Conservation (phyloP, 1,284 basidiomycete genomes). For the Trametes sp. region DNA sequence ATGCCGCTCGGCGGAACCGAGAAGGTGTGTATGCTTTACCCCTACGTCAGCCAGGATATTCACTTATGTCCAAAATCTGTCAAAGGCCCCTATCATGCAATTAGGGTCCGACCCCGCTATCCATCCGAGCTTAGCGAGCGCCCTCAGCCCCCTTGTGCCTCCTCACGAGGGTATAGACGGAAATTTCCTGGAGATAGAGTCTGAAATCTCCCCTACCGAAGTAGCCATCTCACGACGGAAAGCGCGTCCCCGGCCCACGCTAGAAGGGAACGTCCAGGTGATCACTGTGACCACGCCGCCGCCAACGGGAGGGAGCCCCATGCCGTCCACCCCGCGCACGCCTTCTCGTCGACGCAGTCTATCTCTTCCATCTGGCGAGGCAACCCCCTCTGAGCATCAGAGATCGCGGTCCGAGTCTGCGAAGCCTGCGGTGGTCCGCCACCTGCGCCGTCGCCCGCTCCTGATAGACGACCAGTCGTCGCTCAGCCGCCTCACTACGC, state of each 20-base stretch:
- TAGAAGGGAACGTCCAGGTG: conserved; percentile 18
- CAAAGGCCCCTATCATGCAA: conserved; percentile 29
- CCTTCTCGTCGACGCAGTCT: conserved; percentile 29
- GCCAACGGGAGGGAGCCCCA: conserved; percentile 21
- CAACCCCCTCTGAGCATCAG: conserved; percentile 25
- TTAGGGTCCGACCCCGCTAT: conserved; percentile 16
- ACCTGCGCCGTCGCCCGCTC: conserved; percentile 46
- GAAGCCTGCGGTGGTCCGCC: conserved; percentile 32
- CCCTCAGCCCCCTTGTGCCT: conserved; percentile 34
- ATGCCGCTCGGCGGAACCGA: conserved; percentile 31
- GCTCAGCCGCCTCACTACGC: conserved; percentile 47
- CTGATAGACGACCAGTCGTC: conserved; percentile 52
- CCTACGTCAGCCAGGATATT: no score
- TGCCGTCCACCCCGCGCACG: conserved; percentile 28
- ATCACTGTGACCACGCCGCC: conserved; percentile 23
- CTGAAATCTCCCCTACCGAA: conserved; percentile 28
- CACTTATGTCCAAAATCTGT: not conserved
- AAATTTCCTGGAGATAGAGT: conserved; percentile 24
- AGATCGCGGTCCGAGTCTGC: conserved; percentile 28
- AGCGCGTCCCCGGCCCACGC: conserved; percentile 37
- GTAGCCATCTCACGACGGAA: conserved; percentile 12
- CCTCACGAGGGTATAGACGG: conserved; percentile 36
- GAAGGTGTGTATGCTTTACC: conserved; percentile 19
- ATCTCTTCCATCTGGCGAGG: conserved; percentile 25
- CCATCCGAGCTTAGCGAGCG: conserved; percentile 5